Conservation (phyloP, 306 rosid species). For the Vigna reflexopilosa region DNA sequence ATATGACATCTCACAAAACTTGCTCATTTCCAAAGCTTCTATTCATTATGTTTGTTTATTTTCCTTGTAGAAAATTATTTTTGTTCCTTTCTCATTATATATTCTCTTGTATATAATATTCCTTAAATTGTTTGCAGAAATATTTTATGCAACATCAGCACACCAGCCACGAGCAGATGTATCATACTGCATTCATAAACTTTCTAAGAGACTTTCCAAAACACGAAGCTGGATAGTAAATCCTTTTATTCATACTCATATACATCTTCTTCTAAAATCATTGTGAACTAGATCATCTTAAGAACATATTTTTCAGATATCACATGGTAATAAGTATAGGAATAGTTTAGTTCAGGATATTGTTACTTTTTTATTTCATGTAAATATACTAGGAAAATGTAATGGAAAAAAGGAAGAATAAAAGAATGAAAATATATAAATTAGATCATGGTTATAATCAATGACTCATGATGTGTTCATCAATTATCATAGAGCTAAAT, state of each 20-base stretch:
- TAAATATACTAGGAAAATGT: no score
- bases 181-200: slow-evolving; percentile 90
- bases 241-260: slow-evolving; percentile 32
- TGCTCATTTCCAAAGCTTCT: background rate
- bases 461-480: no score
- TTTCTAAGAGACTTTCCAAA: slow-evolving; percentile 85
- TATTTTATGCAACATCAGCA: slow-evolving; percentile 81
- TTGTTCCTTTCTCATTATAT: background rate
- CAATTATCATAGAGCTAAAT: no score
- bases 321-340: background rate
- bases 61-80: slow-evolving; percentile 13
- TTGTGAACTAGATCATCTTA: background rate
- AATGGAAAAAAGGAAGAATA: no score
- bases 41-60: slow-evolving; percentile 6
- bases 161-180: slow-evolving; percentile 93
- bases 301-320: background rate
- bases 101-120: background rate
- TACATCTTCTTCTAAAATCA: background rate
- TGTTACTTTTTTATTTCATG: slow-evolving; percentile 3
- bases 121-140: slow-evolving; percentile 57
- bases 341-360: background rate
- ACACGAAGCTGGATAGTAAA: slow-evolving; percentile 87
- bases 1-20: background rate
- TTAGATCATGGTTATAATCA: no score
- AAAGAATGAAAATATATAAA: no score